Base-by-base conservation (phyloP, 1,284 basidiomycete species). In the Heterobasidion annosum region DNA sequence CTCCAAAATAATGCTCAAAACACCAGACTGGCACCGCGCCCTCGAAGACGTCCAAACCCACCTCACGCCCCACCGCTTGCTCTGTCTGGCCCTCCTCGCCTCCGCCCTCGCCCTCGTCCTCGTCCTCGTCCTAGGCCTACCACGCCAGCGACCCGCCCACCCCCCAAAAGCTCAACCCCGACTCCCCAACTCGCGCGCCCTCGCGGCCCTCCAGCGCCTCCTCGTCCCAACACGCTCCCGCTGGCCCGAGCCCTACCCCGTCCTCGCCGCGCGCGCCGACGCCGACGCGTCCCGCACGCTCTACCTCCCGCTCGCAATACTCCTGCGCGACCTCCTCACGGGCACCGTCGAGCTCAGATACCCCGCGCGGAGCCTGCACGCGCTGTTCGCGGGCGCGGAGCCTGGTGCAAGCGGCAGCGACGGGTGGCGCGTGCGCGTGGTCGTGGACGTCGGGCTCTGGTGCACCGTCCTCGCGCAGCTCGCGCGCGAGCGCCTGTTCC, bases 331-430 rank as follows among this genome's bases (percentile, higher is more conserved):
- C 25, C n/a, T 51, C 7, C 4, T 44, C 13, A 15, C 49, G 16
- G 54, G 54, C n/a, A 33, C 49, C 3, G 16, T 55, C 32, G 54
- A 55, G 34, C 50, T 55, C 9, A 48, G 54, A 34, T 18, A 51
- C 44, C 42, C 54, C 13, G 34, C 10, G 33, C 25, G 16, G n/a
- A 35, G 16, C 18, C 49, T 55, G 19, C 54, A 19, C 13, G 16
- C 34, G 16, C 50, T 55, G 2, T 8, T 55, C 12, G 7, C 37
- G 15, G 49, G 45, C n/a, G 37, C 32, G 19, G 44, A 32, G 4
- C 44, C 8, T 0, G 10, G 2, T 7, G n/a, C 37, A 8, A 2
- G n/a, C 16, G 47, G 43, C 18, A 18, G 18, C 16, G 18, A 50
- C 12, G 53, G 48, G n/a, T 34, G 47, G n/a, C 47, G 35, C 9